Evolutionary conservation across 1,284 basidiomycete genomes (phyloP).

Genomic region (Sutorius eximius): DNA sequence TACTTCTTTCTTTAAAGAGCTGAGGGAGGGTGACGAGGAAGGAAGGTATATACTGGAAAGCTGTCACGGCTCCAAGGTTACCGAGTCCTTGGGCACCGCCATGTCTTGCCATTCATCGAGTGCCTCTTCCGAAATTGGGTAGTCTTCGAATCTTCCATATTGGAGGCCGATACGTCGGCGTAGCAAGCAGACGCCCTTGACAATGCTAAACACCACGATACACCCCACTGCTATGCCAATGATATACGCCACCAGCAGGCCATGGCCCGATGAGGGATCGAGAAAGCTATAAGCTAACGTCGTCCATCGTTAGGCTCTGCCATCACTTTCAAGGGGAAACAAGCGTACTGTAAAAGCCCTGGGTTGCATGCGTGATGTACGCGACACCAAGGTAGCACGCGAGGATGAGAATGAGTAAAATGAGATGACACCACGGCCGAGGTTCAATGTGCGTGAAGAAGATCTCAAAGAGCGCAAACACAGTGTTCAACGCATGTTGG

Average conservation of each 20-base stretch:
- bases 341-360: slow-evolving; percentile 62
- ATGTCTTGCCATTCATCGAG: slow-evolving; percentile 32
- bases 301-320: slow-evolving; percentile 1
- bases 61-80: slow-evolving; percentile 7
- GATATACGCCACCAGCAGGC: slow-evolving; percentile 49
- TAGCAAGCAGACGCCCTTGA: slow-evolving; percentile 36
- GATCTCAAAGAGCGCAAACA: slow-evolving; percentile 60
- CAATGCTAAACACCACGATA: slow-evolving; percentile 46
- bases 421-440: slow-evolving; percentile 53
- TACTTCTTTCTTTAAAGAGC: background rate
- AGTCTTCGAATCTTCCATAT: slow-evolving; percentile 9
- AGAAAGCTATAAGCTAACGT: slow-evolving; percentile 49
- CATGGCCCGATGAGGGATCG: slow-evolving; percentile 38
- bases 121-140: slow-evolving; percentile 15
- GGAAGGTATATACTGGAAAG: background rate
- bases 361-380: slow-evolving; percentile 59
- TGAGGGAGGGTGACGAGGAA: too few species aligned
- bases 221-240: slow-evolving; percentile 51
- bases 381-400: slow-evolving; percentile 62
- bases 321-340: background rate
- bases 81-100: slow-evolving; percentile 13
- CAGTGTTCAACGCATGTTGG: slow-evolving; percentile 60
- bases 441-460: slow-evolving; percentile 52
- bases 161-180: slow-evolving; percentile 28
- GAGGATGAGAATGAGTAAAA: slow-evolving; percentile 49